Evolutionary conservation across 2,329 filamentous ascomycete species (phyloP).

Genomic region (Ophiostoma ips): DNA sequence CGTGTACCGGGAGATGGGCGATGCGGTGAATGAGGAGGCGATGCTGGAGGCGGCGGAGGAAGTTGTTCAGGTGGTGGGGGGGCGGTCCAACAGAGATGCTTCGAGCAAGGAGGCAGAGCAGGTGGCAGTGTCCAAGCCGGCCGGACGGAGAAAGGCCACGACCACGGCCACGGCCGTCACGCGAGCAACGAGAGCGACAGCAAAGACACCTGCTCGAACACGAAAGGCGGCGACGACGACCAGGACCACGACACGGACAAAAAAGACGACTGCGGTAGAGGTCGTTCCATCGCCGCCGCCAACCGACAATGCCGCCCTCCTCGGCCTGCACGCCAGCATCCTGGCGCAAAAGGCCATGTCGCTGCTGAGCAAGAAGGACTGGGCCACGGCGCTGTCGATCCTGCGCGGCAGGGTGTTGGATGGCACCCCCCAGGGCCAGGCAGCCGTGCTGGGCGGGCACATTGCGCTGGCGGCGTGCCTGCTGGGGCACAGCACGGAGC

Average conservation of each 20-base stretch:
- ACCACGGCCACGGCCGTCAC: conserved; percentile 14
- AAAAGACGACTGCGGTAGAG: not conserved
- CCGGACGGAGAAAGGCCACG: too few relatives aligned
- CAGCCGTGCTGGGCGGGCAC: conserved; percentile 33
- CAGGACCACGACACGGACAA: not conserved
- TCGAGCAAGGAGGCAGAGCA: not conserved
- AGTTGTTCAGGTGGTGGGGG: conserved; percentile 13
- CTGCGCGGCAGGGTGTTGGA: conserved; percentile 30
- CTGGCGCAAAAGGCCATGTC: conserved; percentile 30
- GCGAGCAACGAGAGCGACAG: conserved; percentile 7
- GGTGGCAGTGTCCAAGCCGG: not conserved
- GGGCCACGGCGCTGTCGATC: conserved; percentile 40
- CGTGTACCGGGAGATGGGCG: conserved; percentile 36
- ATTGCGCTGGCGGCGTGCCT: conserved; percentile 54
- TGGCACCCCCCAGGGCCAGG: conserved; percentile 2
- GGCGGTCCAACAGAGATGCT: not conserved
- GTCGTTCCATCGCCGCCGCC: not conserved
- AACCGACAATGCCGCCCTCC: conserved; percentile 14
- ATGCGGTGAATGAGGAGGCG: conserved; percentile 28
- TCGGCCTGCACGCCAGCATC: conserved; percentile 25
- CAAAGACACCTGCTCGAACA: not conserved
- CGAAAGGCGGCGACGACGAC: not conserved
- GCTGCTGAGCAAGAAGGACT: conserved; percentile 37
- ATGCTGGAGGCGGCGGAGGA: conserved; percentile 36
- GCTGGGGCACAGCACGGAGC: conserved; percentile 52